These are phyloP conservation scores for Sclerospora graminicola DNA, from an alignment of 352 stramenopile genomes.

Conservation along the genomic window DNA sequence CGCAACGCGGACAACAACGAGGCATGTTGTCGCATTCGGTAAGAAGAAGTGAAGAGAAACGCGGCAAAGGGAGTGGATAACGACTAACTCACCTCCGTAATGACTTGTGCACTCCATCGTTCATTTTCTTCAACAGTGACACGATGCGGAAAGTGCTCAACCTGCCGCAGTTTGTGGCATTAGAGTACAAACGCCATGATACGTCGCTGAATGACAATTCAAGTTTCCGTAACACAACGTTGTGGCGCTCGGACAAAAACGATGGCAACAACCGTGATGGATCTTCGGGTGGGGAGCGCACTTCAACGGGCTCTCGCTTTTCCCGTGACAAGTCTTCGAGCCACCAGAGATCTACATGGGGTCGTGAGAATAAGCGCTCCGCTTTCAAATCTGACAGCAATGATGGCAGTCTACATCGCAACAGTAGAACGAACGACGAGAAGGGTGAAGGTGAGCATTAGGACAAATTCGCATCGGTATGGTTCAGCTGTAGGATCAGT, in stretches of 20 bases:
- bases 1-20: constrained; percentile 89
- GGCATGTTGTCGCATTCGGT: constrained; percentile 77
- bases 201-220: constrained; percentile 75
- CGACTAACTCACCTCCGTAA: neutral
- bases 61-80: neutral
- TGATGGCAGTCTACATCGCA: constrained; percentile 21
- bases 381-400: constrained; percentile 39
- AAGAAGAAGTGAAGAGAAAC: neutral
- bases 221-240: constrained; percentile 69
- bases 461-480: neutral
- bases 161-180: constrained; percentile 82
- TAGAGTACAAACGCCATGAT: constrained; percentile 91
- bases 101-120: neutral
- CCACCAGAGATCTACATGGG: constrained; percentile 43
- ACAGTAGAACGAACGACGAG: constrained; percentile 25
- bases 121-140: constrained; percentile 33
- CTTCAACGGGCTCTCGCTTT: constrained; percentile 34
- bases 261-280: constrained; percentile 20
- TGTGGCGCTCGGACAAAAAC: constrained; percentile 60
- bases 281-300: constrained; percentile 10
- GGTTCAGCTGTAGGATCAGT: no score
- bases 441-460: constrained; percentile 17
- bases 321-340: constrained; percentile 35
- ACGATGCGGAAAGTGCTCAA: constrained; percentile 86
- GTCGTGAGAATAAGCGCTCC: constrained; percentile 48